A percentile compares a stretch with the other conserved stretches of the same genome.
These are phyloP conservation scores for Aureobasidium sp. DNA, from an alignment of 2,329 filamentous ascomycete genomes.

Conservation along the genomic window DNA sequence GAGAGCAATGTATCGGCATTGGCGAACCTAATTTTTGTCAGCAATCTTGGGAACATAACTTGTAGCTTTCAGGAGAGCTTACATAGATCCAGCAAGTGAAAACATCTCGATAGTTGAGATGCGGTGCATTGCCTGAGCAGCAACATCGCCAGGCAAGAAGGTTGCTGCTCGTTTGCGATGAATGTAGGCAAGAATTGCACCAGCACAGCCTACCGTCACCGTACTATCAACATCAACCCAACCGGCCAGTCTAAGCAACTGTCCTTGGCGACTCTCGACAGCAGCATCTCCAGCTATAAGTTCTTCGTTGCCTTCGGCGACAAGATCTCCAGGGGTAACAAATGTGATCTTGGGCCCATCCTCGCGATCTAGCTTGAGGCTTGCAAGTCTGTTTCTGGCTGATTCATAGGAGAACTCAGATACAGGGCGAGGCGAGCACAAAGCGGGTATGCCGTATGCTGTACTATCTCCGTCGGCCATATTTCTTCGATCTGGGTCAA, in stretches of 20 bases:
- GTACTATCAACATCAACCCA: conserved; percentile 67
- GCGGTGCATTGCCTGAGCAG: conserved; percentile 49
- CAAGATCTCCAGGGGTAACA: conserved; percentile 53
- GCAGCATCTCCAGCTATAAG: conserved; percentile 36
- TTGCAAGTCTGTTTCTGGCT: conserved; percentile 59
- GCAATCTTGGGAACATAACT: not conserved
- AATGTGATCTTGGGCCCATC: conserved; percentile 47
- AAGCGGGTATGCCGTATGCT: conserved; percentile 8
- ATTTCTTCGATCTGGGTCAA: conserved; percentile 37
- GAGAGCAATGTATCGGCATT: conserved; percentile 73
- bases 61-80: conserved; percentile 18
- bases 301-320: conserved; percentile 28
- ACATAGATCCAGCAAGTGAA: conserved; percentile 57
- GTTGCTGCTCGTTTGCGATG: conserved; percentile 59
- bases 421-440: conserved; percentile 1
- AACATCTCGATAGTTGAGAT: conserved; percentile 68
- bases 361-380: conserved; percentile 47
- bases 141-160: conserved; percentile 54
- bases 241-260: conserved; percentile 60
- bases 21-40: conserved; percentile 56
- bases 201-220: conserved; percentile 72
- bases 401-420: conserved; percentile 62
- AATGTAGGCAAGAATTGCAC: conserved; percentile 76
- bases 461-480: conserved; percentile 27
- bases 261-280: conserved; percentile 44